phyloP scores from a whole-genome alignment of 306 rosid species.

The Vicia villosa region DNA sequence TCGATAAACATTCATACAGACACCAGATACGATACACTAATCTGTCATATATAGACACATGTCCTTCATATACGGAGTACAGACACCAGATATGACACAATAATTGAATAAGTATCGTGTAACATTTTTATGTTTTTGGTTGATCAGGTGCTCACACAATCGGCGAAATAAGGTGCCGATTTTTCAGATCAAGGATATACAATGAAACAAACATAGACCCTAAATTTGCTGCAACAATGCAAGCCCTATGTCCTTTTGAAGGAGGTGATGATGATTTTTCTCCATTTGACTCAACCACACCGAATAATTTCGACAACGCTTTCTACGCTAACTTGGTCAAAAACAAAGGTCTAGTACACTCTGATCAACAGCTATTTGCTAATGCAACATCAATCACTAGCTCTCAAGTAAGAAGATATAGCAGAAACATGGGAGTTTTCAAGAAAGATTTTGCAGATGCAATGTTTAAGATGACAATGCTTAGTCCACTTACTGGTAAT shows the following conservation, averaged over 20 bases:
- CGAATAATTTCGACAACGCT: conserved; percentile 2
- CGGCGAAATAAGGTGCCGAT: conserved; percentile 36
- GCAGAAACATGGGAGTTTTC: conserved; percentile 28
- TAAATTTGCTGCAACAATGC: conserved; percentile 11
- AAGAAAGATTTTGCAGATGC: conserved; percentile 48
- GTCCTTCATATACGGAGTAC: too few relatives aligned
- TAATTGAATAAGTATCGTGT: too few relatives aligned
- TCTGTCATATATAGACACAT: too few relatives aligned
- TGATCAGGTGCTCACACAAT: conserved; percentile 47
- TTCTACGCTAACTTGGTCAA: conserved; percentile 38
- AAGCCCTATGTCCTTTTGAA: conserved; percentile 36
- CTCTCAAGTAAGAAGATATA: conserved; percentile 36
- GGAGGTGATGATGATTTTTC: conserved; percentile 30
- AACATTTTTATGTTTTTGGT: not conserved
- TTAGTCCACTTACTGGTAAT: conserved; percentile 32
- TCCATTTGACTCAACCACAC: conserved; percentile 13
- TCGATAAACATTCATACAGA: too few relatives aligned
- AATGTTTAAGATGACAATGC: conserved; percentile 44
- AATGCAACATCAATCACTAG: conserved; percentile 25
- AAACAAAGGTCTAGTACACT: conserved; percentile 36
- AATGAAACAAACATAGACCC: conserved; percentile 48
- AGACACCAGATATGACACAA: too few relatives aligned
- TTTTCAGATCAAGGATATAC: conserved; percentile 37
- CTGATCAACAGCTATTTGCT: conserved; percentile 47
- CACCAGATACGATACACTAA: too few relatives aligned